Base-by-base conservation (phyloP, 2,329 filamentous ascomycete genomes). In the Fusarium caatingaense region DNA sequence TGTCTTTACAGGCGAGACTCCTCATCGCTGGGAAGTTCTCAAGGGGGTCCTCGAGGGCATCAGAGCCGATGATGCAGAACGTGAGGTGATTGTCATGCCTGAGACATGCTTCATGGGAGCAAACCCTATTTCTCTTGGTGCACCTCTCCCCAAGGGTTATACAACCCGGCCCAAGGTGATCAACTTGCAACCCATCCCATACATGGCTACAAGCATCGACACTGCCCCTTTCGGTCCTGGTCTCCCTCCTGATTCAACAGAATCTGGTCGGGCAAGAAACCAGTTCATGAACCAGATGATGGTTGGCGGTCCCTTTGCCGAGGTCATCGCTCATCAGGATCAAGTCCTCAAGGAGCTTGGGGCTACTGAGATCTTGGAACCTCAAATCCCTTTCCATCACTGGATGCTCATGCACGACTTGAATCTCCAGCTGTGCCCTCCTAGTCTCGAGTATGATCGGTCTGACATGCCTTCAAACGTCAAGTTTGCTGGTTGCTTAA, bases 401-500 rank as follows among this genome's bases (percentile, higher is more conserved):
- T 78, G 75, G 72, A 62, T 74, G 50, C 54, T 72, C 15, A 65
- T 74, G 18, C 76, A 75, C 56, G 80, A 83, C 57, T 72, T 76
- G 8, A 72, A 71, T 3, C 72, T 83, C 6, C 78, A 83, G 46
- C 72, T 83, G 57, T 82, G 80, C 23, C 76, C 77, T 15, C 77
- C 79, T 0, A 79, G 78, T 41, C 71, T 83, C 13, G 82, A 84
- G 56, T 84, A 82, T 50, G 74, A 75, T 2, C 72, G 77, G 6
- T 77, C 77, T 12, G 79, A 81, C 56, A 60, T 82, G 5, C 79
- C 80, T 10, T 59, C 77, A 0, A 78, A 78, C 16, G 74, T 87
- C 27, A 78, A 79, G 9, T 86, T 82, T 58, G 78, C 80, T 23
- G 86, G 86, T 5, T 80, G 77, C 6, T 61, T 83, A 7, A 78